Base-by-base conservation (phyloP, 108 stramenopile genomes). In the Asterionellopsis glacialis region DNA sequence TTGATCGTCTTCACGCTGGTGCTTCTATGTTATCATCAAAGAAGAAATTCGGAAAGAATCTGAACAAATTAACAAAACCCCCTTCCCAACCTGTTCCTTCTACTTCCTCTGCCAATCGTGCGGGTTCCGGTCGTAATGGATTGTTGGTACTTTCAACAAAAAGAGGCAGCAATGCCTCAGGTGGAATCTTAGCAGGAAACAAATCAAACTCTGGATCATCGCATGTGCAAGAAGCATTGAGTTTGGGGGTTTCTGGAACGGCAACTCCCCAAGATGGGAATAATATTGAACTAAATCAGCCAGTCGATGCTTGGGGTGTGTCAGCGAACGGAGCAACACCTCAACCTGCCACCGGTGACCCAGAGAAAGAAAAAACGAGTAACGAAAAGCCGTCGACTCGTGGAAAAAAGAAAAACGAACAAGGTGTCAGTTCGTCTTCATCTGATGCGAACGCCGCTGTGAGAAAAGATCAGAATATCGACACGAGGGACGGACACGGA, bases 21-120 rank as follows among this genome's bases (percentile, higher is more conserved):
- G 33, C 33, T 33, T 7, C 33, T 7, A 33, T 33, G 33, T 33
- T 33, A 33, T 33, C 33, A 33, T 53, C 56, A 45, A 82, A 82
- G 72, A 90, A 91, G 64, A 87, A 91, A 63, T 91, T 84, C 64
- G 90, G 90, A 45, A 83, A 87, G 61, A 91, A 91, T 83, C 80
- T 91, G 41, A 85, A 88, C 69, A 87, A 91, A 55, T 73, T 91
- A 40, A 79, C 79, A 11, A 80, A 84, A 54, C 83, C 85, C 14
- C 77, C 84, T 19, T 68, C 79, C 45, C 75, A 75, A 42, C 80
- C 82, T 11, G 64, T 72, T 14, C 51, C 81, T 28, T 40, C 64
- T 39, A 57, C 67, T 28, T 47, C 57, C 28, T 19, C 63, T 18
- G 18, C n/a, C 14, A 63, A 70, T 11, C 41, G 48, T 18, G 67